Base-by-base conservation (phyloP, 2,329 filamentous ascomycete genomes). In the Aspergillus sp. region DNA sequence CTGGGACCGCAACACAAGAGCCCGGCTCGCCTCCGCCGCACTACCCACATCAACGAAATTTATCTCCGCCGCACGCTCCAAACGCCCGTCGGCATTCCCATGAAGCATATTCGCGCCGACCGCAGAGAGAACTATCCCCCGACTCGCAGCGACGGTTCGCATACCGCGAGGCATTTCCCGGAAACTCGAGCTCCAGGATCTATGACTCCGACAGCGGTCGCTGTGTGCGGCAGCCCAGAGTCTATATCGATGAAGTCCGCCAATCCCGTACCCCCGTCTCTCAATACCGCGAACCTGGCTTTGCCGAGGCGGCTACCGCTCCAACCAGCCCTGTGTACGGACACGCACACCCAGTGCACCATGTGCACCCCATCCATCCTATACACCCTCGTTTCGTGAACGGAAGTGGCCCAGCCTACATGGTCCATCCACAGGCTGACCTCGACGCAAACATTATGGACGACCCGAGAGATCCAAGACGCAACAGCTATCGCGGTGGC, bases 51-150 rank as follows among this genome's bases (percentile, higher is more conserved):
- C 67, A 64, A 15, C 66, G 66, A 4, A 68, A 75, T 56, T 60
- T 77, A 1, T 74, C 74, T 11, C 73, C 73, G 1, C 67, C 67
- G 4, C 62, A 66, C 4, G 41, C 65, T 15, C 61, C 65, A 19
- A 65, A 70, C 23, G 65, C 70, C 4, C 72, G 76, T 25, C 73
- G 74, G 5, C 76, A 76, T 28, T 61, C 59, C 3, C 76, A 79
- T 49, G 76, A 79, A 50, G 69, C 74, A 7, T 76, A 76, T 50
- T 69, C 62, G 3, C 70, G 73, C 22, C 69, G 67, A 62, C 72
- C 72, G 2, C 64, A 66, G 15, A 67, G 71, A 46, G 72, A 76
- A 9, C 54, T 70, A 3, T 76, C 74, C 0, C 69, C 74, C 3
- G 66, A 69, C 6, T 31, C 63, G 15, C 60, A 61, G n/a, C 48